Base-by-base conservation (phyloP, 108 stramenopile genomes). In the Fistulifera pelliculosa region DNA sequence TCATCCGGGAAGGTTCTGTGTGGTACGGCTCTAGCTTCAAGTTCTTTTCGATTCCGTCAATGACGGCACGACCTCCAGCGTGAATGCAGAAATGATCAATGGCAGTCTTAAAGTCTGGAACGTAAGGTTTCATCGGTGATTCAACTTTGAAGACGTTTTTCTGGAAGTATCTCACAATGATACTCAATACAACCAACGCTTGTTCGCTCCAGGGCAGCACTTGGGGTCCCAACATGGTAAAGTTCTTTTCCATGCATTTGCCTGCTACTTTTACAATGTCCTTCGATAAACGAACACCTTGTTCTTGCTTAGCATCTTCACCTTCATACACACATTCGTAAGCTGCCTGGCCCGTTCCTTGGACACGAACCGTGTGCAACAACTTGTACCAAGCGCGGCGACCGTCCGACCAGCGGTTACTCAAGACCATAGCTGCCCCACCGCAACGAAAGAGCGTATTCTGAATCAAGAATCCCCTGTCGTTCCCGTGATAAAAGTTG, bases 31-130 rank as follows among this genome's bases (percentile, higher is more conserved):
- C 76, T 40, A 98, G 68, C 58, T 94, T 82, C 75, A 98, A 75
- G 59, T 96, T 98, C 69, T 96, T 96, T 69, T 96, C 97, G 61
- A 98, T 95, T 17, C 96, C 94, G 65, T 96, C 95, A 70, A 96
- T 94, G 14, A 94, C 95, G 27, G 94, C 94, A 22, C 96, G 74
- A 38, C 96, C 96, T 26, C 97, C 97, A 40, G 97, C 97, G 71
- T 98, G 97, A 60, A 98, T 93, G 59, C 97, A 98, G 62, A 95
- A 98, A 66, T 96, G 93, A 58, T 98, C 94, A 69, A 98, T 94
- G 28, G 94, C 93, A 18, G 88, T 62, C 77, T 94, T 96, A 76
- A 98, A 98, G 70, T 98, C 94, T 18, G 97, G 97, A 11, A 96
- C 87, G 60, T 98, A 98, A 19, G 85, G 83, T 22, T 69, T 49